phyloP scores from a whole-genome alignment of 2,329 filamentous ascomycete genomes.

The Botryotinia narcissicola region DNA sequence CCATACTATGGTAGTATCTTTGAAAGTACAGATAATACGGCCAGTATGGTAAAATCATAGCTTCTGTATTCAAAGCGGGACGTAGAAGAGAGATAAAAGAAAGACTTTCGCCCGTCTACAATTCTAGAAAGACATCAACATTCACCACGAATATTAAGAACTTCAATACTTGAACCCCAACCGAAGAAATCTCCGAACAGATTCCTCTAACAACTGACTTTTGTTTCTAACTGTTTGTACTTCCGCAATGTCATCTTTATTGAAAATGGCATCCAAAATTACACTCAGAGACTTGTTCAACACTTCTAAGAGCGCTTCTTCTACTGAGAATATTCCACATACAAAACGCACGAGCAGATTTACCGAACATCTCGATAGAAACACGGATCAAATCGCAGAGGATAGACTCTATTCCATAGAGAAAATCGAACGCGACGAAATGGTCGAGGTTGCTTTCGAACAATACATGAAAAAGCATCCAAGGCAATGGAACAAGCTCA shows the following conservation, averaged over 20 bases:
- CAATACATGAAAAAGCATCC: background rate
- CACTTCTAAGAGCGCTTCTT: no score
- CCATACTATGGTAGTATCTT: background rate
- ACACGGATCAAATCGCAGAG: background rate
- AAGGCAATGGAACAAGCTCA: background rate
- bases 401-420: background rate
- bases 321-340: background rate
- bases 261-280: background rate
- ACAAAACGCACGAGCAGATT: background rate
- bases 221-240: accelerated
- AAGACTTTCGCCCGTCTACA: background rate
- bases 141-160: no score
- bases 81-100: background rate
- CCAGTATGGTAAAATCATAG: background rate
- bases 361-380: background rate
- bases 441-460: background rate
- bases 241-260: background rate
- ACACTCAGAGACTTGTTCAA: background rate
- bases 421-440: background rate
- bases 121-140: background rate
- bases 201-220: accelerated
- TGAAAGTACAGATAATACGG: background rate
- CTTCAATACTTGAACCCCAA: background rate
- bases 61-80: background rate
- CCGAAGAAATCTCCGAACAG: background rate